Base-by-base conservation (phyloP, 495 filamentous ascomycete species). In the Evansstolkia leycettana region DNA sequence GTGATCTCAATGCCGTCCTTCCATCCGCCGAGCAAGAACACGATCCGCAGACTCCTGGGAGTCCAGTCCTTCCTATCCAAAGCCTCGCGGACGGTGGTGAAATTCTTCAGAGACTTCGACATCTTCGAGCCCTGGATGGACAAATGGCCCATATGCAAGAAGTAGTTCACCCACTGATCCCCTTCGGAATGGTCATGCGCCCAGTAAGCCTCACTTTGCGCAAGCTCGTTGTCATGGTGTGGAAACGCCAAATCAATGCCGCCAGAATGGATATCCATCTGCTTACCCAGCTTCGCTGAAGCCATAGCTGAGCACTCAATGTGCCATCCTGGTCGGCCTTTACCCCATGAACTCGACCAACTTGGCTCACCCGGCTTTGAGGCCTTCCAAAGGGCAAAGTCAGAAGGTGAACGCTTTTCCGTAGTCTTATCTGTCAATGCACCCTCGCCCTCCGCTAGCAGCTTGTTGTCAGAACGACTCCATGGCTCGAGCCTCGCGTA, bases 221-320 rank as follows among this genome's bases (percentile, higher is more conserved):
- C 90, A 32, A 95, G 62, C 58, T 95, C 89, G 41, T 94, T 96
- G 52, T 95, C 90, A 50, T 95, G 90, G 57, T 98, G 90, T 1
- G 90, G 90, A 56, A 96, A 96, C 5, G 80, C 78, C 34, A 96
- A 69, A 55, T 98, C 90, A 35, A 94, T 80, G 25, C 90, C 90
- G 7, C 90, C 90, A 14, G 83, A 89, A 54, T 96, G 88, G 33
- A 96, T 82, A 58, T 98, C 90, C 56, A 98, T 82, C 36, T 74
- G 64, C 28, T 73, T 63, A 6, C 89, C 90, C 4, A 98, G 65
- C 20, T 82, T 74, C 37, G 84, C 81, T 2, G 80, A 87, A 1
- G 88, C 87, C 90, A 98, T 98, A 1, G 84, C 88, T 1, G 82
- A 90, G 73, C 90, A 98, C 63, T 98, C 89, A 42, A 98, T 95